These are phyloP conservation scores for Curvularia sp. DNA, from an alignment of 2,329 filamentous ascomycete genomes.

Conservation along the genomic window DNA sequence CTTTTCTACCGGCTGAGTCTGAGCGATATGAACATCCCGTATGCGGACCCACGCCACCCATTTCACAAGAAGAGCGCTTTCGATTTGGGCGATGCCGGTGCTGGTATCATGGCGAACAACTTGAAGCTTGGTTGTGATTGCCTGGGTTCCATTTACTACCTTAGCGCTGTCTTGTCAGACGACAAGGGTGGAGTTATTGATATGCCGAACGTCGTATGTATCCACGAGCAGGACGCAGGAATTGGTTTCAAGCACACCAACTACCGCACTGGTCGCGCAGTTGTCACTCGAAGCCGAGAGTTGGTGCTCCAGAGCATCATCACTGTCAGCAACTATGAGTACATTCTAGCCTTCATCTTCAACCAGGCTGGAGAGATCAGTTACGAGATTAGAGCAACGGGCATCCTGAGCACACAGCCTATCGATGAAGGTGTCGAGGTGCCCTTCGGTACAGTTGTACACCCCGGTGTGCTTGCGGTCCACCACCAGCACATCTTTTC, in stretches of 20 bases:
- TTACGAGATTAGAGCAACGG: slow-evolving; percentile 73
- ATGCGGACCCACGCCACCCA: slow-evolving; percentile 69
- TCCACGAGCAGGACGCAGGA: slow-evolving; percentile 74
- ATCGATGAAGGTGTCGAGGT: slow-evolving; percentile 70
- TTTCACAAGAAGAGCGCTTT: slow-evolving; percentile 72
- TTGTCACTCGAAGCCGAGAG: slow-evolving; percentile 68
- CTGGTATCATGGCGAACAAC: slow-evolving; percentile 72
- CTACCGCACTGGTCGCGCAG: slow-evolving; percentile 69
- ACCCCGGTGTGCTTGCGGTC: slow-evolving; percentile 70
- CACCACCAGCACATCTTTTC: slow-evolving; percentile 80
- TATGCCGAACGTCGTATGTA: slow-evolving; percentile 72
- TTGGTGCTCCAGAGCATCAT: slow-evolving; percentile 74
- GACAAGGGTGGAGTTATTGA: slow-evolving; percentile 65
- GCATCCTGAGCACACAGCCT: slow-evolving; percentile 71
- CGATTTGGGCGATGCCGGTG: slow-evolving; percentile 71
- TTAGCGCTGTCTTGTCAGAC: slow-evolving; percentile 65
- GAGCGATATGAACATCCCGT: slow-evolving; percentile 71
- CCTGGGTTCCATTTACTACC: slow-evolving; percentile 72
- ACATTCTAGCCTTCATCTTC: slow-evolving; percentile 75
- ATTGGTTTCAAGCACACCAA: slow-evolving; percentile 77
- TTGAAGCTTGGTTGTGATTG: slow-evolving; percentile 74
- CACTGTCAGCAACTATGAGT: slow-evolving; percentile 76
- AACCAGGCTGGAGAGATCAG: slow-evolving; percentile 72
- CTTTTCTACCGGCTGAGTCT: slow-evolving; percentile 72
- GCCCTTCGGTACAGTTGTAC: slow-evolving; percentile 72